phyloP scores from a whole-genome alignment of 768 basidiomycete genomes.

The Podaxis mareebaensis region DNA sequence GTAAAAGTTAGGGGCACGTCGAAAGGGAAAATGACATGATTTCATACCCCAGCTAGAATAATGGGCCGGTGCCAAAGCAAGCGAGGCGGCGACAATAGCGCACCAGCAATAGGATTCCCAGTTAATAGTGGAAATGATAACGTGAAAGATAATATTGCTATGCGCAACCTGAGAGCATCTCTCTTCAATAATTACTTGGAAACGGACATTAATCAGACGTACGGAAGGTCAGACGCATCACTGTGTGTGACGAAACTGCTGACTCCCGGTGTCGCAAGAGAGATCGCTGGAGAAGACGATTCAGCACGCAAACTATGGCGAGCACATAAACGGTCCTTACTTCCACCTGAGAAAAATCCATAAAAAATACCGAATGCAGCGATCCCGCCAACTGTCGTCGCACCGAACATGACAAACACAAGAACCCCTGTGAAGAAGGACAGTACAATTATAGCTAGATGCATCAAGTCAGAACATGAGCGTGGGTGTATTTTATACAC shows the following conservation, averaged over 20 bases:
- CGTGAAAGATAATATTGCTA: slow-evolving; percentile 45
- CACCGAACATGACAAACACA: slow-evolving; percentile 53
- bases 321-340: slow-evolving; percentile 29
- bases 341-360: slow-evolving; percentile 57
- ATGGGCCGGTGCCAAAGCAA: slow-evolving; percentile 43
- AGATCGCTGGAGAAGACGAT: slow-evolving; percentile 33
- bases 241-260: slow-evolving; percentile 37
- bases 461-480: slow-evolving; percentile 1
- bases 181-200: neutral
- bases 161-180: slow-evolving; percentile 29
- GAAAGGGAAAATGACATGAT: slow-evolving; percentile 17
- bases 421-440: slow-evolving; percentile 42
- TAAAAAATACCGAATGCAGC: slow-evolving; percentile 48
- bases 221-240: slow-evolving; percentile 50
- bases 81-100: slow-evolving; percentile 39
- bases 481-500: neutral
- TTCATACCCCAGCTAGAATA: slow-evolving; percentile 42
- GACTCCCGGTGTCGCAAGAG: slow-evolving; percentile 39
- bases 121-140: slow-evolving; percentile 46
- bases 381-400: slow-evolving; percentile 40
- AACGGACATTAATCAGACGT: slow-evolving; percentile 14
- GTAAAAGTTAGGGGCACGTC: neutral
- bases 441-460: slow-evolving; percentile 44
- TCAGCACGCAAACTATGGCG: slow-evolving; percentile 2
- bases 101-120: slow-evolving; percentile 56